A percentile compares a stretch with the other conserved stretches of the same genome.
These are phyloP conservation scores for Medicago lupulina DNA, from an alignment of 306 rosid species.

Conservation along the genomic window DNA sequence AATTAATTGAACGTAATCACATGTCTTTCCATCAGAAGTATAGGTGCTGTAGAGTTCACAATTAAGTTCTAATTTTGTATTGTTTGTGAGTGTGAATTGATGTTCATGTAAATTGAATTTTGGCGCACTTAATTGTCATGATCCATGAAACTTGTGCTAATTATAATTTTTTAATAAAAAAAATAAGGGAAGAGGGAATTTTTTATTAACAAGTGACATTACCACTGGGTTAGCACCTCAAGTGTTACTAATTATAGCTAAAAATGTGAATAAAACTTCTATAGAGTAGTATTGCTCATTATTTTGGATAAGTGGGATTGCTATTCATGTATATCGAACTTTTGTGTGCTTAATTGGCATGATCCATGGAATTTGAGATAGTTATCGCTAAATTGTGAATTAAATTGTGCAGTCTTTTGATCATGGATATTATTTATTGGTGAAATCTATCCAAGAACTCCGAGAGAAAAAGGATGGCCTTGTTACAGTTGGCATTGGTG, in stretches of 20 bases:
- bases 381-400: slow-evolving; percentile 39
- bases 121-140: slow-evolving; percentile 26
- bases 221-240: too few relatives aligned
- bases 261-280: too few relatives aligned
- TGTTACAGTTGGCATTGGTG: slow-evolving; percentile 96
- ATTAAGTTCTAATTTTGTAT: background rate
- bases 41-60: background rate
- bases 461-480: slow-evolving; percentile 88
- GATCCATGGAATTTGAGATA: slow-evolving; percentile 33
- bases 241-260: too few relatives aligned
- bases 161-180: background rate
- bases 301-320: background rate
- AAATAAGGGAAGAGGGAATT: too few relatives aligned
- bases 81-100: background rate
- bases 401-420: slow-evolving; percentile 88
- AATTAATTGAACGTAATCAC: too few relatives aligned
- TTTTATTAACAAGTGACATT: too few relatives aligned
- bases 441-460: slow-evolving; percentile 97
- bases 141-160: slow-evolving; percentile 30
- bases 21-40: background rate
- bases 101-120: slow-evolving; percentile 22
- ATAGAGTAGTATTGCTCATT: background rate
- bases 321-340: slow-evolving; percentile 12
- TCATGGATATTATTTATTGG: slow-evolving; percentile 92
- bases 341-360: slow-evolving; percentile 26